phyloP scores from a whole-genome alignment of 176 grass and related monocot species.

The Lolium perenne region DNA sequence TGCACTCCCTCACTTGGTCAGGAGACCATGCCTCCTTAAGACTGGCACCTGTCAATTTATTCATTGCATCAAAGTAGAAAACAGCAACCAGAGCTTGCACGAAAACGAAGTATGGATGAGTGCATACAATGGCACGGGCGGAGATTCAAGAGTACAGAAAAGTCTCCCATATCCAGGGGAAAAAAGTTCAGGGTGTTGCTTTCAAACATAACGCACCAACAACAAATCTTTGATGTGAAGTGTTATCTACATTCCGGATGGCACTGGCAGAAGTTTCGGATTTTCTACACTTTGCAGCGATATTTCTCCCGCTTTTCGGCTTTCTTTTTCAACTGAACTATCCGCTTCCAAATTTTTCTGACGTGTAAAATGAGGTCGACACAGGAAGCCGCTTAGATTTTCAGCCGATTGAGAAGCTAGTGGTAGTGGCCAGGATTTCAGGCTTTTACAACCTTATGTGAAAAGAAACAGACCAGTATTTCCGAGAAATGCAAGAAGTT shows the following conservation, averaged over 20 bases:
- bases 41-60: background rate
- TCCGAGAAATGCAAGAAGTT: background rate
- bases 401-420: background rate
- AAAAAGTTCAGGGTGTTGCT: too few species aligned
- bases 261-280: background rate
- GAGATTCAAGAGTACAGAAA: background rate
- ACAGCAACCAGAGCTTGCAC: background rate
- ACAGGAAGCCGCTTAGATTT: background rate
- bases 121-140: background rate
- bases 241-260: conserved; percentile 11
- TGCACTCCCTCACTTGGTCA: background rate
- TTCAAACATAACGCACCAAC: too few species aligned
- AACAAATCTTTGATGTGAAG: background rate
- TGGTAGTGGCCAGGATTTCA: background rate
- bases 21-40: background rate
- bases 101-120: background rate
- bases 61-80: background rate
- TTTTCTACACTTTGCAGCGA: background rate
- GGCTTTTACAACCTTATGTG: background rate
- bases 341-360: background rate
- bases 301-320: background rate
- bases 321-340: conserved; percentile 15
- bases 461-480: too few species aligned
- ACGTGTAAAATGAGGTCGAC: background rate
- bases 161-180: background rate